Evolutionary conservation across 1,284 basidiomycete genomes (phyloP), one percentile per base, ranked within the genome.

Genomic region (Termitomyces sp.): DNA sequence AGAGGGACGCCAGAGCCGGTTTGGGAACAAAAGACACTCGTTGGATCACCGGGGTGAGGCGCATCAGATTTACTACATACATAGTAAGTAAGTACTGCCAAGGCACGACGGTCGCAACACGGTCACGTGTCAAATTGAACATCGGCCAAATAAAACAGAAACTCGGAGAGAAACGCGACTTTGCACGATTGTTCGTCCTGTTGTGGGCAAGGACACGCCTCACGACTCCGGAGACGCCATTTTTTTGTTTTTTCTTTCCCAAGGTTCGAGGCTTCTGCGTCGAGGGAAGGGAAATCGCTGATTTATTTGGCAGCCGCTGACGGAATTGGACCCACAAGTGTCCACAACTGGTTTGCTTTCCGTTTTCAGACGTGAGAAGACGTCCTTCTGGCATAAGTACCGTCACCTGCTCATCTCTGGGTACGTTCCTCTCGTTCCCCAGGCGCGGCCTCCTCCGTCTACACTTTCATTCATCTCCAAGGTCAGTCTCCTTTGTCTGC

Each of bases 391-490:
- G 46, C 9, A 37, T 14, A 37, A 52, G 50, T 58, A 46, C 59
- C 57, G 55, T 56, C 49, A 50, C 49, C 51, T 55, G 55, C 60
- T 59, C 53, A 60, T 56, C 59, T 58, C 49, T 62, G 52, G 52
- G 6, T 19, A 6, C 11, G 60, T 58, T 60, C 62, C 55, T 57
- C 50, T 58, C 47, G 62, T 55, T 60, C 50, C 53, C 66, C 70
- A 83, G 81, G 81, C 72, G 76, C 83, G 81, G 80, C 82, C 80
- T 81, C 81, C 82, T 85, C 80, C 81, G 80, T 74, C 66, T 66
- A 68, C 65, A 78, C 81, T 70, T 66, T 86, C 83, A 58, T 81
- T 84, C 70, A 66, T 63, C 64, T 60, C 60, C 68, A 72, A 78
- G 77, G 83, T 81, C 59, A 57, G 68, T 68, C 45, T 56, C 52